Conservation (phyloP, 352 stramenopile genomes). For the Phytophthora niederhauseri region DNA sequence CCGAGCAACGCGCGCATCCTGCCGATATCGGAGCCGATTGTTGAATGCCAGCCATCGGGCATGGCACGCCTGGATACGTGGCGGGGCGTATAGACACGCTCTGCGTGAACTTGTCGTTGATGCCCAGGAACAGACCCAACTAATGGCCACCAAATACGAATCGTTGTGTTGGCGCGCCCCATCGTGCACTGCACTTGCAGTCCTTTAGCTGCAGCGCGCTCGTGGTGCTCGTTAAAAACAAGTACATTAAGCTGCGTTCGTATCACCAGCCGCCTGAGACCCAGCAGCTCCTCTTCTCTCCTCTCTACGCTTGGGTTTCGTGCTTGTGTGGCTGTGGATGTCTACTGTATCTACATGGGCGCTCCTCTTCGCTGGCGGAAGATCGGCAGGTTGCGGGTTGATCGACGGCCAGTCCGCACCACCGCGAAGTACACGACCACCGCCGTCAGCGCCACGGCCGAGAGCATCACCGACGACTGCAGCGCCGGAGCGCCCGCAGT, state of each 20-base stretch:
- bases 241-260: neutral
- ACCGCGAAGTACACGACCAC: constrained; percentile 26
- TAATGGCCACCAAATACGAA: neutral
- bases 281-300: too few species aligned
- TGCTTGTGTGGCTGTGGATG: neutral
- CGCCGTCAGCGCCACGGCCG: constrained; percentile 15
- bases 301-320: neutral
- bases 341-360: constrained; percentile 14
- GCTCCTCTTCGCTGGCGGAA: constrained; percentile 27
- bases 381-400: constrained; percentile 23
- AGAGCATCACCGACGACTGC: constrained; percentile 33
- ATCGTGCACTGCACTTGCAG: neutral
- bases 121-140: constrained; percentile 12
- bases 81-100: constrained; percentile 24
- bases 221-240: neutral
- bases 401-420: constrained; percentile 13
- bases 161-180: too few species aligned
- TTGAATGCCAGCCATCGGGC: constrained; percentile 4
- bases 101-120: neutral
- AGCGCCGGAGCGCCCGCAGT: constrained; percentile 13
- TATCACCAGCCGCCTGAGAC: too few species aligned
- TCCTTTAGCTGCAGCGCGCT: neutral
- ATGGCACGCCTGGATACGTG: constrained; percentile 7
- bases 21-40: constrained; percentile 3
- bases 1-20: constrained; percentile 9